Evolutionary conservation across 1,284 basidiomycete species (phyloP).

Genomic region (Tilletia setariae): DNA sequence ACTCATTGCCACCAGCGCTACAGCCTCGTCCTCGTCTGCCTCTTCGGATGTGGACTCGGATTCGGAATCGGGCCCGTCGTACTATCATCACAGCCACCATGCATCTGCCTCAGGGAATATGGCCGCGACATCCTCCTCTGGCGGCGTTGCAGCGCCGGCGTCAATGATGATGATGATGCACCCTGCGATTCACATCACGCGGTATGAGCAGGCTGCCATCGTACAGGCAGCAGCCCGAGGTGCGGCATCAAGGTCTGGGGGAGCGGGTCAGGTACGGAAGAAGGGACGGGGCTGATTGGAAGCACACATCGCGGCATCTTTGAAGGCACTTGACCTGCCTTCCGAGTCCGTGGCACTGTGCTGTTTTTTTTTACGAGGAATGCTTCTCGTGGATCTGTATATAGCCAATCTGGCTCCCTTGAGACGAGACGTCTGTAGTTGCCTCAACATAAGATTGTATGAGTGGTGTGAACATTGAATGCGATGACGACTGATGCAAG

Average conservation of each 20-base stretch:
- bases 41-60: constrained; percentile 10
- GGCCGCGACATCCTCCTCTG: not conserved
- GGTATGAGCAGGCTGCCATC: constrained; percentile 29
- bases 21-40: not conserved
- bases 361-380: too few relatives aligned
- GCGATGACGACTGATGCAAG: too few relatives aligned
- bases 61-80: not conserved
- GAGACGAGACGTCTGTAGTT: too few relatives aligned
- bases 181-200: constrained; percentile 26
- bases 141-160: not conserved
- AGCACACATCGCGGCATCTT: too few relatives aligned
- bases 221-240: not conserved
- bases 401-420: too few relatives aligned
- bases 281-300: not conserved
- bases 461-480: too few relatives aligned
- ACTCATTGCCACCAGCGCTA: not conserved
- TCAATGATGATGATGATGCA: not conserved
- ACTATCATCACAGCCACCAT: not conserved
- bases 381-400: too few relatives aligned
- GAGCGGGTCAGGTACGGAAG: not conserved
- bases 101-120: not conserved
- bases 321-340: too few relatives aligned
- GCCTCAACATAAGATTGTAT: too few relatives aligned
- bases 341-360: too few relatives aligned
- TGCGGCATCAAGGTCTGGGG: not conserved